A percentile compares a stretch with the other conserved stretches of the same genome.
Evolutionary conservation across 768 basidiomycete genomes (phyloP).

Genomic region (Paxillus ammoniavirescens): DNA sequence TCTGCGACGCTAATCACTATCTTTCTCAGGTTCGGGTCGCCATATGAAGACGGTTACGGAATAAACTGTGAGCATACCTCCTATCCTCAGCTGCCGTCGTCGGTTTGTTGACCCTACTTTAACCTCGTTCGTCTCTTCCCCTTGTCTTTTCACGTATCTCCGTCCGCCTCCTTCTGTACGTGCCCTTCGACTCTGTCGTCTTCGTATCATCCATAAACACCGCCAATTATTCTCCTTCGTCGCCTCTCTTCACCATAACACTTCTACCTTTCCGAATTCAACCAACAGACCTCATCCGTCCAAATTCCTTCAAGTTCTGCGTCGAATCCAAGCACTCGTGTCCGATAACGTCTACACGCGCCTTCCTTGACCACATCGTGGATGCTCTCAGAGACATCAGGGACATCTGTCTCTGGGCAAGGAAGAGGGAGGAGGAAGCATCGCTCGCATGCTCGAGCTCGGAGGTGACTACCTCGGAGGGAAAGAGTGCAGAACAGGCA

Average conservation of each 20-base stretch:
- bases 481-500: neutral
- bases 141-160: no score
- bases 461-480: neutral
- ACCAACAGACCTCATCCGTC: conserved; percentile 72
- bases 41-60: conserved; percentile 86
- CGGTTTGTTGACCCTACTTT: neutral
- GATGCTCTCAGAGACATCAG: conserved; percentile 72
- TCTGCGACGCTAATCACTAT: conserved; percentile 3
- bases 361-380: conserved; percentile 60
- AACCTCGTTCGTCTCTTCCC: neutral
- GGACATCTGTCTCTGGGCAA: conserved; percentile 39
- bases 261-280: conserved; percentile 17
- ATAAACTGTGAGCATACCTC: conserved; percentile 72
- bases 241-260: neutral
- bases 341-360: conserved; percentile 63
- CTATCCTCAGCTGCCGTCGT: neutral
- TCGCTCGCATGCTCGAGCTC: neutral
- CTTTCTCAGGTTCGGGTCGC: conserved; percentile 64
- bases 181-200: neutral
- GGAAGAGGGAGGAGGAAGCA: conserved; percentile 6
- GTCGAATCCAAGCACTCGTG: conserved; percentile 86
- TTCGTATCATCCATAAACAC: neutral
- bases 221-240: neutral
- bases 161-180: no score
- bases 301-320: conserved; percentile 83